Base-by-base conservation (phyloP, 805 yeast species). In the Yamadazyma nakazawae region DNA sequence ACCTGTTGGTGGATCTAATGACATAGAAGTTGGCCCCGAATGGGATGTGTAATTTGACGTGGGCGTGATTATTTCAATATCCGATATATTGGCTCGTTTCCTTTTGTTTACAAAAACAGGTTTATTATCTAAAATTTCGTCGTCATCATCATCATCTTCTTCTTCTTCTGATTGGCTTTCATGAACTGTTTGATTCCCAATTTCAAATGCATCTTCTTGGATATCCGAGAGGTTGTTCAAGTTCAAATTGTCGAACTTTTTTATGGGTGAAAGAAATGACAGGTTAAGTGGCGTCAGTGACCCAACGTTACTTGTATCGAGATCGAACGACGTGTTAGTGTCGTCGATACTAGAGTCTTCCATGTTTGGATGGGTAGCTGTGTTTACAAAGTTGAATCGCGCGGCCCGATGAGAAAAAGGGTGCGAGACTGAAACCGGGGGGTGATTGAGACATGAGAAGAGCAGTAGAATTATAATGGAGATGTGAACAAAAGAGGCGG, bases 201-300 rank as follows among this genome's bases (percentile, higher is more conserved):
- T 38, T 6, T 44, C 53, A 19, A 42, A 43, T 7, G 40, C 44
- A 34, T 43, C 49, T 34, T 51, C 54, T n/a, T 43, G 32, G 28
- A 46, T 42, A 35, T 56, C 59, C n/a, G 50, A 49, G 2, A 54
- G 43, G 30, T 60, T 51, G 42, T 59, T 59, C 14, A 67, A 42
- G 47, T 70, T 69, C 21, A 71, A 54, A 31, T 64, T 60, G 47
- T 67, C 64, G 24, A 71, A 59, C 45, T 62, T 60, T 39, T 60
- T 62, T 46, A 69, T 62, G 14, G 76, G 76, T 7, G 74, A 69
- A 17, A 63, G 36, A 41, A 62, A 59, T 14, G 60, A 52, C 12
- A 54, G 39, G 39, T 53, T 57, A 24, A 51, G 45, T 26, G 56
- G 56, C 1, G 56, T 51, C 36, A 38, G 43, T 4, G 52, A 45